Evolutionary conservation across 2,329 filamentous ascomycete genomes (phyloP).

Genomic region (Aspergillus sojae): DNA sequence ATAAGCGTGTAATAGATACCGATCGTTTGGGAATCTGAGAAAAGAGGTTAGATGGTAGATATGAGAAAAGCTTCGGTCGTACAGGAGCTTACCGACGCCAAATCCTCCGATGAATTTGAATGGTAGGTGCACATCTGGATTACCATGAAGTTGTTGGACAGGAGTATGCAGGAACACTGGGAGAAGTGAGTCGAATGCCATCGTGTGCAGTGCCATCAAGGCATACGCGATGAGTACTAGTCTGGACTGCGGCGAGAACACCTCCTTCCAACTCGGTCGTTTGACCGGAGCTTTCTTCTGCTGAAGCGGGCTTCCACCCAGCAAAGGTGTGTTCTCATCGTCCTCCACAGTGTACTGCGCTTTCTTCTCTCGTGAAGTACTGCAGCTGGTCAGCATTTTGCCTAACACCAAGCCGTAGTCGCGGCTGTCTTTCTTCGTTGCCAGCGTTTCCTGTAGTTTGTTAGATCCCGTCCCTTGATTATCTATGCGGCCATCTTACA

Average conservation of each 20-base stretch:
- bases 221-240: conserved; percentile 79
- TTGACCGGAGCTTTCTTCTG: conserved; percentile 21
- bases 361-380: conserved; percentile 29
- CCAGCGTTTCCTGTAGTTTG: conserved; percentile 73
- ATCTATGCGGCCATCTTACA: conserved; percentile 54
- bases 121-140: conserved; percentile 64
- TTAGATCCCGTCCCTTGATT: conserved; percentile 7
- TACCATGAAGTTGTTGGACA: conserved; percentile 54
- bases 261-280: conserved; percentile 57
- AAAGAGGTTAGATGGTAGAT: not conserved
- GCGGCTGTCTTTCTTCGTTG: conserved; percentile 64
- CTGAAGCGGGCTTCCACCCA: conserved; percentile 26
- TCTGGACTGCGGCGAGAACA: conserved; percentile 73
- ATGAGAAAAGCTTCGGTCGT: not conserved
- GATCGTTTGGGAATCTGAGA: conserved; percentile 69
- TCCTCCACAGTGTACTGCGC: conserved; percentile 13
- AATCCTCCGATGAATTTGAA: conserved; percentile 85
- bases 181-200: conserved; percentile 84
- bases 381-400: conserved; percentile 58
- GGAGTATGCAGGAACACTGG: conserved; percentile 87
- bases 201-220: conserved; percentile 76
- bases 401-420: conserved; percentile 81
- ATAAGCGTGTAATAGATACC: conserved; percentile 85
- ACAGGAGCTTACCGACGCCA: conserved; percentile 54
- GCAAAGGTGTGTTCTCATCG: conserved; percentile 36